phyloP scores from a whole-genome alignment of 2,329 filamentous ascomycete genomes.

The Neonectria hederae region DNA sequence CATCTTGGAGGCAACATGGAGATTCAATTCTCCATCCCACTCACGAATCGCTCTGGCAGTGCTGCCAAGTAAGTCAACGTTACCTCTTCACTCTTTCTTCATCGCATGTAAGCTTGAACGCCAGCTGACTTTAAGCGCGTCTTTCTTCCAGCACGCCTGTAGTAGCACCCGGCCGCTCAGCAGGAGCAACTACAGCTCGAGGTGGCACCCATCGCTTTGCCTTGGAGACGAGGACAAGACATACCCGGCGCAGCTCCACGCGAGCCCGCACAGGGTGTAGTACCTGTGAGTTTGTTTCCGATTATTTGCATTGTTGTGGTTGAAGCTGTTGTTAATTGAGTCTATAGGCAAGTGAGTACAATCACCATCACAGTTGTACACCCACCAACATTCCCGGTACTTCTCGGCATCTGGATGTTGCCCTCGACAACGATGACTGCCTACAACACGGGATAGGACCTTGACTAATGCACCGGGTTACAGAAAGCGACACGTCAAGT shows the following conservation, averaged over 20 bases:
- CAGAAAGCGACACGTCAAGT: slow-evolving; percentile 55
- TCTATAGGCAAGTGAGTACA: slow-evolving; percentile 47
- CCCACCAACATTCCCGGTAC: neutral
- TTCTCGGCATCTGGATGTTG: neutral
- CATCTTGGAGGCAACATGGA: slow-evolving; percentile 43
- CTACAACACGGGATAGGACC: neutral
- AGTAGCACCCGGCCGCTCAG: slow-evolving; percentile 26
- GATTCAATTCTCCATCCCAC: slow-evolving; percentile 51
- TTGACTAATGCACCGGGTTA: slow-evolving; percentile 20
- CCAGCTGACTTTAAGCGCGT: slow-evolving; percentile 23
- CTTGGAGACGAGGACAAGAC: slow-evolving; percentile 49
- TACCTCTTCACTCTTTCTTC: neutral
- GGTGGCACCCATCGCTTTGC: slow-evolving; percentile 51
- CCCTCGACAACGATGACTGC: neutral
- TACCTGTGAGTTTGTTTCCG: slow-evolving; percentile 46
- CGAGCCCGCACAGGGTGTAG: slow-evolving; percentile 51
- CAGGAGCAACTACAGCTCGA: slow-evolving; percentile 30
- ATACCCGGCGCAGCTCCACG: slow-evolving; percentile 51
- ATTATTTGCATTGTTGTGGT: neutral
- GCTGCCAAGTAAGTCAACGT: slow-evolving; percentile 39
- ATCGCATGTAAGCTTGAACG: neutral
- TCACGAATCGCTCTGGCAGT: slow-evolving; percentile 33
- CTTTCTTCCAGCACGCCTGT: slow-evolving; percentile 28
- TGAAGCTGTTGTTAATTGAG: slow-evolving; percentile 19
- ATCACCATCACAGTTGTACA: neutral